A percentile compares a stretch with the other conserved stretches of the same genome.
Conservation (phyloP, 352 stramenopile genomes). For the Albugo candida region DNA sequence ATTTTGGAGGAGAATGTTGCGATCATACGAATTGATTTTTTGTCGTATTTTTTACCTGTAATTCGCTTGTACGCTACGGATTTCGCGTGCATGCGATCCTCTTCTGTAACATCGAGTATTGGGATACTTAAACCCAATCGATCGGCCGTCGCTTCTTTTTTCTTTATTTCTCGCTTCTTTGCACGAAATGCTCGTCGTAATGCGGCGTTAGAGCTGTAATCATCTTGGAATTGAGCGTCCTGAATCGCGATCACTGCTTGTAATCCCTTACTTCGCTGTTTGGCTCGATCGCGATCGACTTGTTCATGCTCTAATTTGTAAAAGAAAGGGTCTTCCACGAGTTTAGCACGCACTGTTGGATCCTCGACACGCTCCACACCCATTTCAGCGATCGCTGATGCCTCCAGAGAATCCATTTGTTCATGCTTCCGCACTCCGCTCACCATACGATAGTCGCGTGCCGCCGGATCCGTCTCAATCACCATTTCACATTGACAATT, state of each 20-base stretch:
- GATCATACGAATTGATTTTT: too few relatives aligned
- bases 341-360: slow-evolving; percentile 15
- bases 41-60: neutral
- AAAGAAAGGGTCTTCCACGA: slow-evolving; percentile 50
- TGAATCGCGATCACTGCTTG: slow-evolving; percentile 33
- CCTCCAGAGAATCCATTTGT: neutral
- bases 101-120: slow-evolving; percentile 27
- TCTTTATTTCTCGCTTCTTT: slow-evolving; percentile 31
- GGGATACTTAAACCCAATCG: slow-evolving; percentile 33
- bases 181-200: slow-evolving; percentile 29
- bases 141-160: slow-evolving; percentile 17
- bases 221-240: slow-evolving; percentile 42
- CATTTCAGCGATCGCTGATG: slow-evolving; percentile 6
- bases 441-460: slow-evolving; percentile 73
- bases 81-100: slow-evolving; percentile 39
- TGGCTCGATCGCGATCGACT: slow-evolving; percentile 29
- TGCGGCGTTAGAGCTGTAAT: slow-evolving; percentile 40
- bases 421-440: slow-evolving; percentile 64
- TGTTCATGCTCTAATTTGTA: slow-evolving; percentile 51
- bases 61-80: slow-evolving; percentile 33
- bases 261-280: slow-evolving; percentile 22
- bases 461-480: slow-evolving; percentile 91
- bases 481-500: slow-evolving; percentile 75
- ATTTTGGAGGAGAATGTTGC: neutral
- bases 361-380: slow-evolving; percentile 39